Base-by-base conservation (phyloP, 345 rosid species). In the Moringa oleifera region DNA sequence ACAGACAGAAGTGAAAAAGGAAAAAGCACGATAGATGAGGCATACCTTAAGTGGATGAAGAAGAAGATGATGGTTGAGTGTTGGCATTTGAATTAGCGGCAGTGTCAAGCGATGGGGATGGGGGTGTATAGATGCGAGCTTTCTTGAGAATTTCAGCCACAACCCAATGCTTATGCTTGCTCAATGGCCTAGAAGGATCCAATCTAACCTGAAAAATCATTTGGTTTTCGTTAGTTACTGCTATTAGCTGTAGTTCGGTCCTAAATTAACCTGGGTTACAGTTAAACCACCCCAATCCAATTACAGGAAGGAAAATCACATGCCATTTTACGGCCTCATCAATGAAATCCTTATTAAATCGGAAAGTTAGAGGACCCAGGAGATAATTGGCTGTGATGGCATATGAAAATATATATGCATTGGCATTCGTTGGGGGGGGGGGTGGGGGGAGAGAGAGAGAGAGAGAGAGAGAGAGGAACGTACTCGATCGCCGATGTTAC, bases 131-230 rank as follows among this genome's bases (percentile, higher is more conserved):
- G 47, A 90, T 80, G 23, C 84, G 80, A 24, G 98, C 96, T 68
- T 84, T 87, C 83, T 90, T 90, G 59, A 90, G 77, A 65, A 93
- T 86, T 64, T 94, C 96, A 51, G 97, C 88, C 59, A 94, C 93
- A 68, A 82, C 72, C 97, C 96, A 94, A 60, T 79, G 70, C 91
- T 94, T 94, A 67, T 63, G 81, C 77, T 86, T 90, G 80, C 99
- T 94, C 79, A 94, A 73, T 9, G 99, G 97, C 73, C 99, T 85
- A n/a, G 93, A 88, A 51, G 93, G 93, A 80, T 94, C 99, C 66
- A 85, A 79, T 63, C 80, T 85, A 61, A 86, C 96, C 96, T 86
- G 65, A 61, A 69, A 59, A 0, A 63, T 41, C 47, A 41, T 41
- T 41, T 41, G 16, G 47, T 41, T 41, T n/a, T 41, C 47, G 12